A percentile compares a stretch with the other conserved stretches of the same genome.
Evolutionary conservation across 345 rosid species (phyloP).

Genomic region (Angophora floribunda): DNA sequence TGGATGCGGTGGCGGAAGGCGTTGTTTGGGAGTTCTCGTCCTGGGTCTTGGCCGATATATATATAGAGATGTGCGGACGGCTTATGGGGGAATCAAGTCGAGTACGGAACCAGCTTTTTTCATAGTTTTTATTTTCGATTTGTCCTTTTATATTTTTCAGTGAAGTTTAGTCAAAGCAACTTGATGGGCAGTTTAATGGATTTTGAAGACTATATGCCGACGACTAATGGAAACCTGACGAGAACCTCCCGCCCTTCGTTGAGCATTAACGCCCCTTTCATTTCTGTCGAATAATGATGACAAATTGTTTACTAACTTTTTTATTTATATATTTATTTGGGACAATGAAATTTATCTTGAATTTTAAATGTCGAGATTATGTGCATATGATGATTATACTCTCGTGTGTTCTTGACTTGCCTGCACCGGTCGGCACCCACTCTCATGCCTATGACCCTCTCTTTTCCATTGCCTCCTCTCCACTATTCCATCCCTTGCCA

Average conservation of each 20-base stretch:
- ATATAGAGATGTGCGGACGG: neutral
- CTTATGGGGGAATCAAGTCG: neutral
- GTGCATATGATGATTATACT: neutral
- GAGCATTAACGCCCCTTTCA: neutral
- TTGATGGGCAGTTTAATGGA: neutral
- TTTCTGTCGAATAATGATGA: neutral
- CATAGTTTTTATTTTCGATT: neutral
- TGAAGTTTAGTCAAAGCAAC: neutral
- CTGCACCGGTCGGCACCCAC: neutral
- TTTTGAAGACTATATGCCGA: neutral
- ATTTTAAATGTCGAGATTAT: neutral
- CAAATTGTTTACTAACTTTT: neutral
- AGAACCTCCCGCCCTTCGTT: neutral
- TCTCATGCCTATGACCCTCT: neutral
- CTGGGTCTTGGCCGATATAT: neutral
- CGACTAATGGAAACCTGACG: neutral
- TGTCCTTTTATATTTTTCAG: neutral
- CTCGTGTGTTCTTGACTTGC: no score
- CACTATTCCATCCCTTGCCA: no score
- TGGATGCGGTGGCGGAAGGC: neutral
- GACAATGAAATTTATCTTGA: neutral
- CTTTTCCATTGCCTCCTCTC: neutral
- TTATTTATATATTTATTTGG: no score
- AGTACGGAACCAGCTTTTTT: neutral
- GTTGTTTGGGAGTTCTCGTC: neutral